A percentile compares a stretch with the other conserved stretches of the same genome.
These are phyloP conservation scores for Gomphus bonarii DNA, from an alignment of 1,284 basidiomycete species.

Conservation along the genomic window DNA sequence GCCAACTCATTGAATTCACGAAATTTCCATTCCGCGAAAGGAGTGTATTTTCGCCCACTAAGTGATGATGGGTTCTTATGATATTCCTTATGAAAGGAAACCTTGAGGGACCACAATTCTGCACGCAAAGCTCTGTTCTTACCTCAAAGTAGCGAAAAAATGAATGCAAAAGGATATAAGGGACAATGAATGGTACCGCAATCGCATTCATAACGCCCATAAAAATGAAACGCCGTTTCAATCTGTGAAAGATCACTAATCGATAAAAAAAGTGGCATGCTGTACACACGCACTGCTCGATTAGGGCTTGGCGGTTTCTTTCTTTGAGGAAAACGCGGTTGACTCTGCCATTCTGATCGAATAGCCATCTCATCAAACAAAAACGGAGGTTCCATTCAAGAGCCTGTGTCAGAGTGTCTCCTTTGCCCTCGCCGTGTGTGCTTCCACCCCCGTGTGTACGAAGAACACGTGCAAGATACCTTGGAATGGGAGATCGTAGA, in stretches of 20 bases:
- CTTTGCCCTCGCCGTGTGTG: slow-evolving; percentile 37
- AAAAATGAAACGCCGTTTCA: slow-evolving; percentile 83
- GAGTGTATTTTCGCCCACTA: slow-evolving; percentile 86
- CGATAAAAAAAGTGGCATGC: background rate
- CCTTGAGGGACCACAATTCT: background rate
- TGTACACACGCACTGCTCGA: slow-evolving; percentile 61
- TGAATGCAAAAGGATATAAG: slow-evolving; percentile 95
- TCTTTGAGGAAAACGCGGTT: slow-evolving; percentile 85
- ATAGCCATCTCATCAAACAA: slow-evolving; percentile 90
- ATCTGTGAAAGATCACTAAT: slow-evolving; percentile 32
- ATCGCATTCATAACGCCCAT: slow-evolving; percentile 94
- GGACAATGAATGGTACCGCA: slow-evolving; percentile 93
- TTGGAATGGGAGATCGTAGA: slow-evolving; percentile 72
- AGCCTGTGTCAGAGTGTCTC: slow-evolving; percentile 74
- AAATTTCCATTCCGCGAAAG: slow-evolving; percentile 96
- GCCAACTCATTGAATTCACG: slow-evolving; percentile 98
- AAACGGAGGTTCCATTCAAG: slow-evolving; percentile 96
- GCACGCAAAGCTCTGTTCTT: slow-evolving; percentile 16
- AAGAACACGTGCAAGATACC: slow-evolving; percentile 38
- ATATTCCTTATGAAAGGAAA: slow-evolving; percentile 62
- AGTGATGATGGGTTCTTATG: slow-evolving; percentile 96
- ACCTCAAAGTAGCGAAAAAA: slow-evolving; percentile 99
- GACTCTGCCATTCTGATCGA: slow-evolving; percentile 81
- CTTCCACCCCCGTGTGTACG: slow-evolving; percentile 26
- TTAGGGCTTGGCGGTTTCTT: slow-evolving; percentile 65